Evolutionary conservation across 305 asterid genomes (phyloP).

Genomic region (Solanum hybrid): DNA sequence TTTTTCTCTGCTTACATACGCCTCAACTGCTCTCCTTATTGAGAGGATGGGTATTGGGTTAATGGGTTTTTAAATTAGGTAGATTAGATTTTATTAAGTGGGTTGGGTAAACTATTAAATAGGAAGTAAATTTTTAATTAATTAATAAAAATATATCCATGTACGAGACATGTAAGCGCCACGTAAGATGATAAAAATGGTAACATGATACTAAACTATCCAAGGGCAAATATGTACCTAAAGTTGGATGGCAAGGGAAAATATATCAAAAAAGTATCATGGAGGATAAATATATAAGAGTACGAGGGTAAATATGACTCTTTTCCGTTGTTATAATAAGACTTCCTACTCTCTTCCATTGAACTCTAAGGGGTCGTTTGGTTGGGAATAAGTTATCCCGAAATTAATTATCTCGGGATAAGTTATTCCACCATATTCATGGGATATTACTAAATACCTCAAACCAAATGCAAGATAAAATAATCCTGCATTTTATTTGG

Average conservation of each 20-base stretch:
- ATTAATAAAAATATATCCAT: not conserved
- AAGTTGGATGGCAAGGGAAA: not conserved
- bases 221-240: not conserved
- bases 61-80: not conserved
- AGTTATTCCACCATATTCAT: not conserved
- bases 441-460: not conserved
- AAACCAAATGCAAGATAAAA: not conserved
- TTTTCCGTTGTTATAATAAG: not conserved
- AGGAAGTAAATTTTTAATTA: not conserved
- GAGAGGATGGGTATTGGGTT: not conserved
- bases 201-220: not conserved
- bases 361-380: not conserved
- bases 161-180: not conserved
- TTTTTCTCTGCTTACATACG: slow-evolving; percentile 25
- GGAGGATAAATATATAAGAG: not conserved
- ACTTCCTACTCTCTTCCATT: not conserved
- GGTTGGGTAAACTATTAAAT: not conserved
- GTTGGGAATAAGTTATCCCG: not conserved
- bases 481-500: too few species aligned
- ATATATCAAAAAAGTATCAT: not conserved
- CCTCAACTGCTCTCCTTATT: slow-evolving; percentile 29
- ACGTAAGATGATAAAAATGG: not conserved
- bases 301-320: not conserved
- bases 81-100: not conserved
- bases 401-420: not conserved